Base-by-base conservation (phyloP, 352 stramenopile species). In the Globisporangium solare region DNA sequence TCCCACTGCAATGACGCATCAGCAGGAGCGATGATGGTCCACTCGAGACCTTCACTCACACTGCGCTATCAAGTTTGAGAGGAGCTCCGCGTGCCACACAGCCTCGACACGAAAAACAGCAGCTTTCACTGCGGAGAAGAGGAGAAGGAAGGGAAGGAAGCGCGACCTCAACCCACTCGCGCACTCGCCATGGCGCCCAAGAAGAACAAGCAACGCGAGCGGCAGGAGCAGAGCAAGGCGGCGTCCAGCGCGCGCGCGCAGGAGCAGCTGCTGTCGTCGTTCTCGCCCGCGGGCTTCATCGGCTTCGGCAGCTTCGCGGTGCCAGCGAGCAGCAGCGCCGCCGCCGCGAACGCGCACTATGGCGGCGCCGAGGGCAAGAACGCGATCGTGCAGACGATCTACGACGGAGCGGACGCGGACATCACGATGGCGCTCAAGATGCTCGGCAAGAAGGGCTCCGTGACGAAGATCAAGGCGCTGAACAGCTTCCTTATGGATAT, bases 151-250 rank as follows among this genome's bases (percentile, higher is more conserved):
- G 13, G 37, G 11, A 42, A 27, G 24, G 5, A 27, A 5, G 24
- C 2, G 2, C 24, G 24, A 27, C 24, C n/a, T 27, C 17, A 51
- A 49, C 51, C 7, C 21, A 18, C 51, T 37, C 20, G 27, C 51
- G 3, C 21, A 18, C 51, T 37, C 20, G 27, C 31, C 11, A 79
- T 79, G 70, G 47, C 67, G 48, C 75, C 76, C 49, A 88, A 87
- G 76, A 89, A 85, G 64, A 95, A 89, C 73, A 92, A 93, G 67
- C 85, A 95, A 73, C 82, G 82, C 64, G 85, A 95, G 67, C 89
- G 89, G 61, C 77, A 87, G 51, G 85, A 91, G 68, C 78, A 93
- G 64, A 89, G 68, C 54, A 77, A 78, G 43, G 85, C 85, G 47
- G 92, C 85, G 10, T 95, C 85, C 11, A 89, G 83, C 47, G 70